Evolutionary conservation across 192 early-diverging fungal species (phyloP).

Genomic region (Linnemannia schmuckeri): DNA sequence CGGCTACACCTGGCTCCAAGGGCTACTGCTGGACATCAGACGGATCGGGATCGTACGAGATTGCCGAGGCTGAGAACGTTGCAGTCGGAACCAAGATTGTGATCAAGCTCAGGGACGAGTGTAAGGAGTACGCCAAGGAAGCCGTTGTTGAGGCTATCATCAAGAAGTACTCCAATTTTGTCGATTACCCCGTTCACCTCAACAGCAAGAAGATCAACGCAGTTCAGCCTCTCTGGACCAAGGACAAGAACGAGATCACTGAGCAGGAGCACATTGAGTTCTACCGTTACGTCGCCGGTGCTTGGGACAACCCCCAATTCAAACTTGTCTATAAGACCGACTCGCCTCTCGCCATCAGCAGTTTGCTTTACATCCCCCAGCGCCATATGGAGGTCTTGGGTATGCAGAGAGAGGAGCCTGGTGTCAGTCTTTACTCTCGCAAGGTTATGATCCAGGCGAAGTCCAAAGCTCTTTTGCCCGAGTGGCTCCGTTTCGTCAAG

Average conservation of each 20-base stretch:
- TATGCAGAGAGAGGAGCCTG: conserved; percentile 66
- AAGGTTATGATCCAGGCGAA: conserved; percentile 78
- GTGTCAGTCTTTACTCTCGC: conserved; percentile 74
- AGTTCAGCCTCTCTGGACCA: conserved; percentile 73
- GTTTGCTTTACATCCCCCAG: conserved; percentile 72
- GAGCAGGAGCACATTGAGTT: conserved; percentile 71
- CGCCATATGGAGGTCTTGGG: conserved; percentile 70
- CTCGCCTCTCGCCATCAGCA: conserved; percentile 69
- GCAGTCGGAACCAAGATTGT: conserved; percentile 87
- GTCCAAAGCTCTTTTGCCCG: conserved; percentile 77
- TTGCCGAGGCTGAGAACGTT: conserved; percentile 85
- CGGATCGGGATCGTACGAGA: conserved; percentile 79
- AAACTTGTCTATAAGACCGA: conserved; percentile 74
- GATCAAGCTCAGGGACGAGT: conserved; percentile 80
- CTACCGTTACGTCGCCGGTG: conserved; percentile 72
- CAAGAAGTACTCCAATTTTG: conserved; percentile 78
- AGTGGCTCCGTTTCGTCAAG: conserved; percentile 83
- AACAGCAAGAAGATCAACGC: conserved; percentile 70
- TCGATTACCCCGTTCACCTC: conserved; percentile 71
- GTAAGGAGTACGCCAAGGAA: conserved; percentile 69
- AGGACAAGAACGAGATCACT: conserved; percentile 65
- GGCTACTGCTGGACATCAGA: conserved; percentile 85
- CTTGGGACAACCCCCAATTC: conserved; percentile 72
- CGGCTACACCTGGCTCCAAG: conserved; percentile 71
- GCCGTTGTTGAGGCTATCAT: conserved; percentile 66